Base-by-base conservation (phyloP, 495 filamentous ascomycete genomes). In the Aspergillus diversus region DNA sequence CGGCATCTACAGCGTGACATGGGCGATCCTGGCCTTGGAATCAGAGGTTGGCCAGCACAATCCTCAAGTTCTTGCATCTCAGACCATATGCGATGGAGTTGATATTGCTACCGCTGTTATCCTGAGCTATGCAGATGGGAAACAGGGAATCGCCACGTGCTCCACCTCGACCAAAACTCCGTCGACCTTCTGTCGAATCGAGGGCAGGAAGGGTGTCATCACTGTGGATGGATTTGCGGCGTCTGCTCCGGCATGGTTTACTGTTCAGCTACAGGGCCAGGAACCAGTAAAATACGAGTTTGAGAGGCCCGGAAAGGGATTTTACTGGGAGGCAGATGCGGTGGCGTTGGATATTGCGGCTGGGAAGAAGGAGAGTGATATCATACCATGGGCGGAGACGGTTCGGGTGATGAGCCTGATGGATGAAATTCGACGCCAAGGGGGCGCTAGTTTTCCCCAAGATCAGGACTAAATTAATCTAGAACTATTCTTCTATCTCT, bases 241-340 rank as follows among this genome's bases (percentile, higher is more conserved):
- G 7, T 71, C 71, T 9, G n/a, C 59, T 1, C 67, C 69, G 5
- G 57, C 57, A n/a, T 62, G 55, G 0, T 73, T 70, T 21, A 71
- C 69, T 16, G 66, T 73, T 21, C 39, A 57, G 34, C 33, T 42
- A 0, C 33, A 27, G 16, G 21, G 54, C 11, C 17, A 53, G 16
- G 65, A 69, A 64, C 68, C 7, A 67, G 64, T 15, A 62, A 74
- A 53, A n/a, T 63, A 39, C 60, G 74, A 59, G 21, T 60, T 33
- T 37, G 59, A 64, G 69, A 74, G 55, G 65, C 80, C 9, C 78
- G 86, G 71, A 75, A 80, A 55, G 73, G 84, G 90, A 43, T 92
- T 92, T 87, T 90, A 89, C 76, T 93, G 86, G 85, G 90, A 93
- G 72, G 92, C 91, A 17, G 91, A 94, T 78, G 90, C 90, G 75